These are phyloP conservation scores for Neoscytalidium dimidiatum DNA, from an alignment of 2,329 filamentous ascomycete species.

Conservation along the genomic window DNA sequence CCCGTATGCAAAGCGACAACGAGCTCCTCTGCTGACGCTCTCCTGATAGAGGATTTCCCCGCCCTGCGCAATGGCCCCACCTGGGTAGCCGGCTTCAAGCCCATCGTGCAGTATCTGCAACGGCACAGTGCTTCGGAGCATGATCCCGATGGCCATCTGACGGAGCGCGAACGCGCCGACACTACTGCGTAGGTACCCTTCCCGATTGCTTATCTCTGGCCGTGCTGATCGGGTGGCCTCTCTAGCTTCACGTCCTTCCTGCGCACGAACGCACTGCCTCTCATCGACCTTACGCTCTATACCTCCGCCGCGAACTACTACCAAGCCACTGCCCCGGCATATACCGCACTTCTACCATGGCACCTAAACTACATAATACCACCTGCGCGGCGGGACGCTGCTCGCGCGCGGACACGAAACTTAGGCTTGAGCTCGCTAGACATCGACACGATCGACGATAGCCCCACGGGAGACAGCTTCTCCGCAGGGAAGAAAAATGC, in stretches of 20 bases:
- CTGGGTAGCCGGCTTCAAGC: constrained; percentile 62
- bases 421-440: constrained; percentile 50
- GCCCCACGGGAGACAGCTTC: constrained; percentile 24
- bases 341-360: constrained; percentile 77
- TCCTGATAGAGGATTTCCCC: constrained; percentile 54
- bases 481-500: constrained; percentile 40
- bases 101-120: constrained; percentile 61
- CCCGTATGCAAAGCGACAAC: not conserved
- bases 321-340: constrained; percentile 74
- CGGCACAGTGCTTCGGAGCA: constrained; percentile 28
- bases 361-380: constrained; percentile 87
- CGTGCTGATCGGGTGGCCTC: constrained; percentile 8
- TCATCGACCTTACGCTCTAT: constrained; percentile 86
- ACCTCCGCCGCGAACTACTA: constrained; percentile 88
- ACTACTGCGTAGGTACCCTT: constrained; percentile 42
- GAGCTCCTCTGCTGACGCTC: not conserved
- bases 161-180: constrained; percentile 37
- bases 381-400: constrained; percentile 68
- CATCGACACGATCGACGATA: constrained; percentile 42
- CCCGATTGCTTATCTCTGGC: constrained; percentile 18
- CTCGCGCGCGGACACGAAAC: constrained; percentile 64
- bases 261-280: constrained; percentile 69
- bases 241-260: constrained; percentile 64
- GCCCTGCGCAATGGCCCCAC: constrained; percentile 57
- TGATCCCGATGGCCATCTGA: constrained; percentile 34